These are phyloP conservation scores for Fusarium sp. DNA, from an alignment of 2,329 filamentous ascomycete genomes.

Conservation along the genomic window DNA sequence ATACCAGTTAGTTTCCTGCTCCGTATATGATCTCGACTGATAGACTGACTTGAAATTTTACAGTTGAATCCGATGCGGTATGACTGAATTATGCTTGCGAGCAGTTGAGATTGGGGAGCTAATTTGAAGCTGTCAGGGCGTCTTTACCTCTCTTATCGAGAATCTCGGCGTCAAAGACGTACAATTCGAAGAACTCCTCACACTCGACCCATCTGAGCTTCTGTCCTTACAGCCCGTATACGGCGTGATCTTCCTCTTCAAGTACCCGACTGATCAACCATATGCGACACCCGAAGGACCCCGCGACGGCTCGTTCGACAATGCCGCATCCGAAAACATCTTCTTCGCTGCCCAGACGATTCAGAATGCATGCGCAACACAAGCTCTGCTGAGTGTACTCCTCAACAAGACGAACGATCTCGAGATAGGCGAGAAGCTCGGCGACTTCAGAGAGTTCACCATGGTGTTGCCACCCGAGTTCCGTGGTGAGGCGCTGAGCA, in stretches of 20 bases:
- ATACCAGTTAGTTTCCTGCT: constrained; percentile 72
- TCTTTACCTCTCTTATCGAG: constrained; percentile 97
- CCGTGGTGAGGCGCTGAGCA: constrained; percentile 68
- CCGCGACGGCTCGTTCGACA: constrained; percentile 84
- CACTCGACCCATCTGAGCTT: constrained; percentile 81
- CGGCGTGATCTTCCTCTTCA: constrained; percentile 99
- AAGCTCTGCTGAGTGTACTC: constrained; percentile 90
- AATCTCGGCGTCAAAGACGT: constrained; percentile 89
- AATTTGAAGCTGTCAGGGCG: constrained; percentile 66
- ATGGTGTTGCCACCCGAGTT: constrained; percentile 81
- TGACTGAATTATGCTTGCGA: constrained; percentile 60
- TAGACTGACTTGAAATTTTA: constrained; percentile 8
- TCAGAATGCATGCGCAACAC: constrained; percentile 97
- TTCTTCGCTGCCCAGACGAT: constrained; percentile 99
- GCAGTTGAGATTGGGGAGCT: not conserved
- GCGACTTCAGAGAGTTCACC: constrained; percentile 88
- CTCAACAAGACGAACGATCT: constrained; percentile 81
- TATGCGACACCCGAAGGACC: constrained; percentile 70
- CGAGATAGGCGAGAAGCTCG: constrained; percentile 75
- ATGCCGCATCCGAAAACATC: constrained; percentile 75
- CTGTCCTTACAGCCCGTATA: constrained; percentile 80
- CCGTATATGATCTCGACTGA: not conserved
- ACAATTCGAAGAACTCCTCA: constrained; percentile 95
- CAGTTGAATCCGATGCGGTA: constrained; percentile 94
- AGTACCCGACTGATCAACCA: constrained; percentile 79